Evolutionary conservation across 495 filamentous ascomycete species (phyloP), one percentile per base, ranked within the genome.

Genomic region (Astrothelium macrocarpum): DNA sequence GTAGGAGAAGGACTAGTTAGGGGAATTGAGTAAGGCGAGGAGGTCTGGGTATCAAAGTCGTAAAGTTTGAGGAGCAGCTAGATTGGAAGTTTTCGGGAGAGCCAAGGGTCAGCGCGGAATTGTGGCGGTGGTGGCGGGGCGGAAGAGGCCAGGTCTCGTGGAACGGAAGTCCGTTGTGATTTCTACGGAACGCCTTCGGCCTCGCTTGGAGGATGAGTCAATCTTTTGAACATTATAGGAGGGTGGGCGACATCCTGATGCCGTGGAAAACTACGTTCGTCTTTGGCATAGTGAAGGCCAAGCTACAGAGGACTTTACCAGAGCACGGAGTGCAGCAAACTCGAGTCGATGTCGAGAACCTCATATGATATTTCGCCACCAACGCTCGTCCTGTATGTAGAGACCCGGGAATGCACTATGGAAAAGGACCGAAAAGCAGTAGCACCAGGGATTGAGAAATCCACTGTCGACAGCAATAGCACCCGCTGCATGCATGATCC

Each of bases 351-450:
- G 25, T 9, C 20, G 29, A n/a, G n/a, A 29, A 56, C 49, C 49
- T 56, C 25, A 29, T 56, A n/a, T n/a, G n/a, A n/a, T 56, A 20
- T 56, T 56, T 56, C 49, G 49, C 49, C 49, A 26, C 23, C 23
- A 56, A 29, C 49, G 49, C 49, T 56, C 49, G 9, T 56, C 49
- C 49, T 56, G 49, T 56, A 56, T 56, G 25, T 28, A 29, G 16
- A 28, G 25, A 56, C 20, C 49, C 45, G 45, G 25, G 0, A 25
- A 56, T 56, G 49, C 49, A 56, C 49, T 56, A 56, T 56, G 49
- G 49, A 29, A 29, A 29, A 56, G 49, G 49, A 56, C 20, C 25
- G 49, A 56, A 56, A 56, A 56, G 49, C 49, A 56, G 20, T 56
- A 29, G 29, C 25, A 56, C 20, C 49, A 56, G 2, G 26, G 2